Evolutionary conservation across 306 rosid genomes (phyloP).

Genomic region (Prosopis cineraria): DNA sequence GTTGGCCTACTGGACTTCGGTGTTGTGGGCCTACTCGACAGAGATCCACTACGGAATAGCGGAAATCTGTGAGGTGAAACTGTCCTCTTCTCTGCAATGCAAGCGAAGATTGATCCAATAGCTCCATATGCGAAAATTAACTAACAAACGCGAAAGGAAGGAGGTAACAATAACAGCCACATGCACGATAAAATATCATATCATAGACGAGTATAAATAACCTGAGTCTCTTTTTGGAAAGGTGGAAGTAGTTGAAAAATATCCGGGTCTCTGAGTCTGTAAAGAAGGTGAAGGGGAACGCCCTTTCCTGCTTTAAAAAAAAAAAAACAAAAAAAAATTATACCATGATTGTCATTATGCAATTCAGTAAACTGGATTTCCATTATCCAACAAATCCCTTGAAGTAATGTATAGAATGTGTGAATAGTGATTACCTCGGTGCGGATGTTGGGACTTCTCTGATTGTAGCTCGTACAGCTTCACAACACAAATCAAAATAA

Average conservation of each 20-base stretch:
- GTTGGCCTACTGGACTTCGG: slow-evolving; percentile 59
- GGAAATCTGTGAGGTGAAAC: slow-evolving; percentile 86
- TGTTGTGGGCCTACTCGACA: slow-evolving; percentile 61
- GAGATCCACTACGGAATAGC: slow-evolving; percentile 76
- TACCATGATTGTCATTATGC: background rate
- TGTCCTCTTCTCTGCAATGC: slow-evolving; percentile 59
- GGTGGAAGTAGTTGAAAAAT: slow-evolving; percentile 61
- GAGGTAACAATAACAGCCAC: background rate
- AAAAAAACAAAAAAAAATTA: background rate
- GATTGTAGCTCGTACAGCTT: slow-evolving; percentile 79
- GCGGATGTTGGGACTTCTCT: slow-evolving; percentile 64
- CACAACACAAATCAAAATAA: slow-evolving; percentile 29
- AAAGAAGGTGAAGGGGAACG: slow-evolving; percentile 62
- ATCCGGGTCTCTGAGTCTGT: slow-evolving; percentile 47
- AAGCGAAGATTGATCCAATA: slow-evolving; percentile 31
- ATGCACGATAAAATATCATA: background rate
- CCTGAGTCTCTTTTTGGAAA: slow-evolving; percentile 68
- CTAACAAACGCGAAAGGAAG: background rate
- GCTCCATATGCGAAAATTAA: background rate
- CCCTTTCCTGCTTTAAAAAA: slow-evolving; percentile 52
- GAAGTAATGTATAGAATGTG: background rate
- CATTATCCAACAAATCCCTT: background rate
- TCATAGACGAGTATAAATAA: slow-evolving; percentile 20
- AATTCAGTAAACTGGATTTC: background rate
- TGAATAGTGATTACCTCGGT: slow-evolving; percentile 48